These are phyloP conservation scores for Scheffersomyces insectosa DNA, from an alignment of 1,139 yeast genomes.

Conservation along the genomic window DNA sequence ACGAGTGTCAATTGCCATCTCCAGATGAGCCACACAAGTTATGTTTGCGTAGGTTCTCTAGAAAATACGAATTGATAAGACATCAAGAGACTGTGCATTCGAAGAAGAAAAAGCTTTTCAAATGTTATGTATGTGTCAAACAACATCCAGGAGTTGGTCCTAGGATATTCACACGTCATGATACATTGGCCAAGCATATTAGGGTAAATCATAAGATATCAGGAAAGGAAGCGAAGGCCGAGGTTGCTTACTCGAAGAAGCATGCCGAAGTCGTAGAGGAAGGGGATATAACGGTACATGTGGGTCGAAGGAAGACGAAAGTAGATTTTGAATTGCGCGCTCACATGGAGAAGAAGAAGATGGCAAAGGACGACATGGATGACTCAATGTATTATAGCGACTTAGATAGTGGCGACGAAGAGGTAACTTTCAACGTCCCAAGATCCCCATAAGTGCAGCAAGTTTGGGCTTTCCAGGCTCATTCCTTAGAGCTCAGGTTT, in stretches of 20 bases:
- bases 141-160: constrained; percentile 52
- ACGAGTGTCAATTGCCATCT: constrained; percentile 50
- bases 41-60: constrained; percentile 82
- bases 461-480: too few relatives aligned
- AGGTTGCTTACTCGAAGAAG: constrained; percentile 49
- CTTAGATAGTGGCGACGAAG: constrained; percentile 30
- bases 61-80: constrained; percentile 91
- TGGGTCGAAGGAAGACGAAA: constrained; percentile 49
- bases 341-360: constrained; percentile 43
- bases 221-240: constrained; percentile 64
- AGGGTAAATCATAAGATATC: constrained; percentile 81
- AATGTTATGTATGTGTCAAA: constrained; percentile 82
- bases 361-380: constrained; percentile 22
- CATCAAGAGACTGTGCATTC: constrained; percentile 98
- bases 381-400: constrained; percentile 16
- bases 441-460: too few relatives aligned
- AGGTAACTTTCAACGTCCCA: constrained; percentile 12
- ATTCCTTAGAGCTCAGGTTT: too few relatives aligned
- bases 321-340: constrained; percentile 51
- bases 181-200: constrained; percentile 90
- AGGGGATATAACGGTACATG: constrained; percentile 49
- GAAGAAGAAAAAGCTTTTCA: constrained; percentile 77
- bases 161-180: constrained; percentile 88
- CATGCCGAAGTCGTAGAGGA: constrained; percentile 49
- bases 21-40: constrained; percentile 53